Conservation (phyloP, 352 stramenopile genomes). For the Phytopythium ostracodes region DNA sequence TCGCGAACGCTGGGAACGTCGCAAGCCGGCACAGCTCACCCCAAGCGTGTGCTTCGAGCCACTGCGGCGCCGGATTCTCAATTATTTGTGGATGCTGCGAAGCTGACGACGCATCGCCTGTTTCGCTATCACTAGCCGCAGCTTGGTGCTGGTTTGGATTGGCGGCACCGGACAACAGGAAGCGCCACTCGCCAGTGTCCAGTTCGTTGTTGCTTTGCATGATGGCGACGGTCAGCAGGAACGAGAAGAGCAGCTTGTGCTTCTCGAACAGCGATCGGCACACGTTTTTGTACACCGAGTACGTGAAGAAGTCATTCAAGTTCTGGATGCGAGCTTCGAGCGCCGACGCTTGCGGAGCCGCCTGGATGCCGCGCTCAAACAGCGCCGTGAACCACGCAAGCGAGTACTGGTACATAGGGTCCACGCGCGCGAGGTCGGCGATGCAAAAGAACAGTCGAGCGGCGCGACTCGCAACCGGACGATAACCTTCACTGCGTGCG, state of each 20-base stretch:
- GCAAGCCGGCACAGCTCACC: constrained; percentile 42
- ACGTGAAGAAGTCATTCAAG: constrained; percentile 91
- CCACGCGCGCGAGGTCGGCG: constrained; percentile 84
- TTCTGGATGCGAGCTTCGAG: constrained; percentile 81
- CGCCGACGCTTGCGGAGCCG: constrained; percentile 77
- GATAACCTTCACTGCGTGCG: constrained; percentile 82
- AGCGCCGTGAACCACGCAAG: constrained; percentile 91
- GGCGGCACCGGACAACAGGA: constrained; percentile 84
- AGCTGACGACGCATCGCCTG: neutral
- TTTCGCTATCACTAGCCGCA: constrained; percentile 1
- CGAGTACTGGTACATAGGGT: constrained; percentile 95
- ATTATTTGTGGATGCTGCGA: neutral
- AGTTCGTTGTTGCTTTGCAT: constrained; percentile 82
- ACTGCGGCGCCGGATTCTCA: constrained; percentile 28
- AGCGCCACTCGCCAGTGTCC: constrained; percentile 86
- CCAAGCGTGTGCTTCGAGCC: constrained; percentile 73
- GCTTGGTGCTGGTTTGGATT: constrained; percentile 15
- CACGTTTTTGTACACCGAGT: constrained; percentile 93
- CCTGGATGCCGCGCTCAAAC: constrained; percentile 88
- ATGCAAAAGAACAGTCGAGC: constrained; percentile 93
- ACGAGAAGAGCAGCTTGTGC: constrained; percentile 94
- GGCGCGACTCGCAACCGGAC: constrained; percentile 84
- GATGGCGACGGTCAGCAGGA: constrained; percentile 89
- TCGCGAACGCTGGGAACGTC: constrained; percentile 26
- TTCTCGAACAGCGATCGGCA: constrained; percentile 93